These are phyloP conservation scores for Rhodotorula sphaerocarpa DNA, from an alignment of 768 basidiomycete species.

Conservation along the genomic window DNA sequence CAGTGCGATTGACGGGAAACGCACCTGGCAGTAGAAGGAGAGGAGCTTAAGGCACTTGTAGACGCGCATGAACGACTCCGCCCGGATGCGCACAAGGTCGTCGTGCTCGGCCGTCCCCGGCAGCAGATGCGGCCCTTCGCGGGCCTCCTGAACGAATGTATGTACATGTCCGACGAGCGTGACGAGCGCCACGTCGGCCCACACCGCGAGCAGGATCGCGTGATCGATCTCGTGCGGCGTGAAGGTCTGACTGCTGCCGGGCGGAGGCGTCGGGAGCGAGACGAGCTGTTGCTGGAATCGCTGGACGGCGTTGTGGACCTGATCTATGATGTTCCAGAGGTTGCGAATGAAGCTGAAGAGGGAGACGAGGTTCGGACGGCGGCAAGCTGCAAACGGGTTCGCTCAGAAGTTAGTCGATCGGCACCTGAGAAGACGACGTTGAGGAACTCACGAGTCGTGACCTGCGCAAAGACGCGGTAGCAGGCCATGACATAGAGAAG, in stretches of 20 bases:
- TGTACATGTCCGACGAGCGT: conserved; percentile 21
- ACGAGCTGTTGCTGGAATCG: conserved; percentile 31
- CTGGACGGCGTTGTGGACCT: conserved; percentile 26
- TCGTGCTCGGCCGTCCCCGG: conserved; percentile 9
- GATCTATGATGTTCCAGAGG: conserved; percentile 30
- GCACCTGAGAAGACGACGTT: no score
- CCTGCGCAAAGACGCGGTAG: conserved; percentile 19
- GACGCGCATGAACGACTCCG: conserved; percentile 19
- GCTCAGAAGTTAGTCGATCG: no score
- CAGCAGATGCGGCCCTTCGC: not conserved
- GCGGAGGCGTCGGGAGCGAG: not conserved
- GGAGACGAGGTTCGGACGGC: not conserved
- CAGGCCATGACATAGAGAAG: conserved; percentile 17
- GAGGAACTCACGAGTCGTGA: not conserved
- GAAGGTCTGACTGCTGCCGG: not conserved
- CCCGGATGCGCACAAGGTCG: conserved; percentile 11
- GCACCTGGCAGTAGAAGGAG: conserved; percentile 30
- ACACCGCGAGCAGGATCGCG: conserved; percentile 26
- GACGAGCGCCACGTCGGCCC: conserved; percentile 25
- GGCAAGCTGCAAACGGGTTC: not conserved
- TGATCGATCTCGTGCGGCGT: conserved; percentile 25
- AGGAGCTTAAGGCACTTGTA: conserved; percentile 25
- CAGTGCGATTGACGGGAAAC: not conserved
- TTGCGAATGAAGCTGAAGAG: conserved; percentile 22
- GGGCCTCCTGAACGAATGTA: not conserved